Evolutionary conservation across 2,329 filamentous ascomycete species (phyloP).

Genomic region (Neonectria sp.): DNA sequence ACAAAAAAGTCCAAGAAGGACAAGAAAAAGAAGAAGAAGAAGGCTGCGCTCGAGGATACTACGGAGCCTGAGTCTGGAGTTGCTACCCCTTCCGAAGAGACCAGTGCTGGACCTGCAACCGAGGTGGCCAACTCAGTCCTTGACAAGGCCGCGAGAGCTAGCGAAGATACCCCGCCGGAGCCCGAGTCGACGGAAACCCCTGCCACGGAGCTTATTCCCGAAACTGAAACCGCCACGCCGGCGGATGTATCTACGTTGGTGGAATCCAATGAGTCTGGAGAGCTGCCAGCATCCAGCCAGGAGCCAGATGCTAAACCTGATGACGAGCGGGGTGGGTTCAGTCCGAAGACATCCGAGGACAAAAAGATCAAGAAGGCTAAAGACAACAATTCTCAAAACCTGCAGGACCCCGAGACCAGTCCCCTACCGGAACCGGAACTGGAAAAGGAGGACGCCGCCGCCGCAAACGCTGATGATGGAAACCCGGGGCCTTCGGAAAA

Average conservation of each 20-base stretch:
- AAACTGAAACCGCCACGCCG: slow-evolving; percentile 24
- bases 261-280: slow-evolving; percentile 39
- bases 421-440: slow-evolving; percentile 44
- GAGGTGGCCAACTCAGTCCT: slow-evolving; percentile 26
- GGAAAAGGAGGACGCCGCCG: slow-evolving; percentile 47
- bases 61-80: slow-evolving; percentile 36
- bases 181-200: slow-evolving; percentile 35
- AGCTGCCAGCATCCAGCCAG: slow-evolving; percentile 40
- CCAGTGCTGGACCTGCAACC: slow-evolving; percentile 27
- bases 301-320: slow-evolving; percentile 47
- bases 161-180: slow-evolving; percentile 35
- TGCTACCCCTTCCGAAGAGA: slow-evolving; percentile 33
- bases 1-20: slow-evolving; percentile 54
- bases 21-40: slow-evolving; percentile 54
- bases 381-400: slow-evolving; percentile 47
- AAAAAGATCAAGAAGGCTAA: slow-evolving; percentile 55
- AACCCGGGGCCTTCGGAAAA: slow-evolving; percentile 37
- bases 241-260: slow-evolving; percentile 24
- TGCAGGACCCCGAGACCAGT: slow-evolving; percentile 48
- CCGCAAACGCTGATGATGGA: slow-evolving; percentile 41
- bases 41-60: slow-evolving; percentile 40
- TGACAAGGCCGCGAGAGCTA: slow-evolving; percentile 28
- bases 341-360: slow-evolving; percentile 49
- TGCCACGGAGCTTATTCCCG: slow-evolving; percentile 26
- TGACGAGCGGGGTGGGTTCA: slow-evolving; percentile 50